Conservation (phyloP, 2,329 filamentous ascomycete species). For the Pseudocercospora macadamiae region DNA sequence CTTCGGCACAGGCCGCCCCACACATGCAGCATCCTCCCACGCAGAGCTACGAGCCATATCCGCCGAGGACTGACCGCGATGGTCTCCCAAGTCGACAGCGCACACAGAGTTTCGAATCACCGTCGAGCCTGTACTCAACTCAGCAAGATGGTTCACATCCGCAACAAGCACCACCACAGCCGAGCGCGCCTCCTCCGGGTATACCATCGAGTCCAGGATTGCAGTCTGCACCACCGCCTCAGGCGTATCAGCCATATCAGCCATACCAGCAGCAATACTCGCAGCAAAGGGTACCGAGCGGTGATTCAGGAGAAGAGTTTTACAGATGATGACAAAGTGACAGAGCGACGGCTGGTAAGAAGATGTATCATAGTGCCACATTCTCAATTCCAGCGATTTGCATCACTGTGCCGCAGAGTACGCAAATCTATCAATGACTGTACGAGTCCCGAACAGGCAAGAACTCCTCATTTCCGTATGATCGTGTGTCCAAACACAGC, state of each 20-base stretch:
- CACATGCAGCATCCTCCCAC: slow-evolving; percentile 29
- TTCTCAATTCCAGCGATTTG: slow-evolving; percentile 13
- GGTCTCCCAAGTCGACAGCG: slow-evolving; percentile 32
- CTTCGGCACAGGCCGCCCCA: slow-evolving; percentile 32
- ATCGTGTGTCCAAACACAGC: slow-evolving; percentile 8
- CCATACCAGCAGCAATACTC: slow-evolving; percentile 7
- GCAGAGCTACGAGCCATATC: slow-evolving; percentile 29
- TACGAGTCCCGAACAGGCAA: slow-evolving; percentile 10
- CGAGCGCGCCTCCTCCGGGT: slow-evolving; percentile 38
- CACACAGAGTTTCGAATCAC: slow-evolving; percentile 35
- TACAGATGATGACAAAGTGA: slow-evolving; percentile 33
- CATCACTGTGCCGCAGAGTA: slow-evolving; percentile 18
- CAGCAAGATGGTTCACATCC: slow-evolving; percentile 25
- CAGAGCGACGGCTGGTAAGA: no score
- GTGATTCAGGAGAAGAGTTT: slow-evolving; percentile 40
- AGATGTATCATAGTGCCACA: slow-evolving; percentile 6
- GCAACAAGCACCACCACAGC: slow-evolving; percentile 27
- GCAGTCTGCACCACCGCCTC: slow-evolving; percentile 20
- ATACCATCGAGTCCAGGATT: slow-evolving; percentile 25
- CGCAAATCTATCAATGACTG: slow-evolving; percentile 14
- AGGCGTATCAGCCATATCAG: slow-evolving; percentile 38
- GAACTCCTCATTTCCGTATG: slow-evolving; percentile 3
- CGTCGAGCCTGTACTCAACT: slow-evolving; percentile 33
- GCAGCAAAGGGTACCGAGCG: slow-evolving; percentile 23
- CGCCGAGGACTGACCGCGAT: slow-evolving; percentile 24